These are phyloP conservation scores for Aegilops tauschii DNA, from an alignment of 176 grass and related monocot species.

Conservation along the genomic window DNA sequence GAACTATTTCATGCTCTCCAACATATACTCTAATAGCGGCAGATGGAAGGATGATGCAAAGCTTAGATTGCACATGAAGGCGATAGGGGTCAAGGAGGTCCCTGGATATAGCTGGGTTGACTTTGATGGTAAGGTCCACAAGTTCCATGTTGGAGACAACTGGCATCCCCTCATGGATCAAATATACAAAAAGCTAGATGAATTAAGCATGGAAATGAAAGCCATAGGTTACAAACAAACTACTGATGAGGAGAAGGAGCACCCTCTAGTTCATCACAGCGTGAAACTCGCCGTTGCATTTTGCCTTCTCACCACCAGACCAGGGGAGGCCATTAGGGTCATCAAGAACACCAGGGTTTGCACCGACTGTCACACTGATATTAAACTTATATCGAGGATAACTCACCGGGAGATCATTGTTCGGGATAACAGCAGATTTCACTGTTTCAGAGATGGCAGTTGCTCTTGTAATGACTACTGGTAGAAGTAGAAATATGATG, in stretches of 20 bases:
- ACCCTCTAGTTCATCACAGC: constrained; percentile 56
- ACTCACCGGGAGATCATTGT: constrained; percentile 45
- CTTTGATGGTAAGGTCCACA: constrained; percentile 45
- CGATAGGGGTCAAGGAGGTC: constrained; percentile 44
- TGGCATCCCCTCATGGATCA: constrained; percentile 44
- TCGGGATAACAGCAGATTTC: constrained; percentile 58
- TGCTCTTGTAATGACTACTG: constrained; percentile 67
- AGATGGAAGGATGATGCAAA: constrained; percentile 63
- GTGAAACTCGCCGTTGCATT: constrained; percentile 68
- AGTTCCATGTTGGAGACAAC: constrained; percentile 63
- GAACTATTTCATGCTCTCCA: constrained; percentile 60
- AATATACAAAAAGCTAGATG: constrained; percentile 53
- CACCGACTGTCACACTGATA: constrained; percentile 54
- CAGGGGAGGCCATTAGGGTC: constrained; percentile 49
- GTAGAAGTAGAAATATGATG: constrained; percentile 25
- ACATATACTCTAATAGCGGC: constrained; percentile 55
- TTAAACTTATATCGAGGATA: constrained; percentile 62
- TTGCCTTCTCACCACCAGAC: constrained; percentile 36
- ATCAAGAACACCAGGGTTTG: constrained; percentile 65
- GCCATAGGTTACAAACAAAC: constrained; percentile 50
- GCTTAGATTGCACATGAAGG: constrained; percentile 57
- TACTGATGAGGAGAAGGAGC: constrained; percentile 58
- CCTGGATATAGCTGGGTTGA: constrained; percentile 67
- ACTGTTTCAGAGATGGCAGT: constrained; percentile 63
- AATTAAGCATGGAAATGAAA: constrained; percentile 54